Conservation (phyloP, 31 red algal species). For the Asparagopsis taxiformis region DNA sequence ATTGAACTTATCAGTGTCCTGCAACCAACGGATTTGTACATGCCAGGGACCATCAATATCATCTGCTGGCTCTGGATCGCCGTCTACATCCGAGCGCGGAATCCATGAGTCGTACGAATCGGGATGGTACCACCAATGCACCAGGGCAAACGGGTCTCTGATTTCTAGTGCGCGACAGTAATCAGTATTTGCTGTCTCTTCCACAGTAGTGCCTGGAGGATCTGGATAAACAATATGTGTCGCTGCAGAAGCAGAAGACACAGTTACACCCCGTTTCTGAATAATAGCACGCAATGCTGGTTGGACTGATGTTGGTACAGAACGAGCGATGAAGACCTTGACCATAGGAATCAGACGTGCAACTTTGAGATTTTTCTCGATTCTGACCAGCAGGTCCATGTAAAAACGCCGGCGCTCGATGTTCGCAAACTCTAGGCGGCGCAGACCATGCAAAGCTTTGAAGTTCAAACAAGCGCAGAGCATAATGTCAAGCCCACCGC, state of each 20-base stretch:
- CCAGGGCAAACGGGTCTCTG: conserved; percentile 40
- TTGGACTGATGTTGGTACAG: conserved; percentile 1
- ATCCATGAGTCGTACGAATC: conserved; percentile 98
- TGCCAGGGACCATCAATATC: conserved; percentile 57
- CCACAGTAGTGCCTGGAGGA: conserved; percentile 57
- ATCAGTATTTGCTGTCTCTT: conserved; percentile 61
- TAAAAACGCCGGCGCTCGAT: conserved; percentile 7
- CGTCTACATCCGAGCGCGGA: conserved; percentile 77
- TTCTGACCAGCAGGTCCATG: conserved; percentile 37
- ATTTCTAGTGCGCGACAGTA: conserved; percentile 70
- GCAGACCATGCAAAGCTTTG: conserved; percentile 43
- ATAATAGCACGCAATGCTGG: conserved; percentile 24
- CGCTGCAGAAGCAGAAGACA: conserved; percentile 49
- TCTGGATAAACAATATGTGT: conserved; percentile 87
- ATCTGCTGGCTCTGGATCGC: conserved; percentile 47
- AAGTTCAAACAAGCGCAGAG: conserved; percentile 45
- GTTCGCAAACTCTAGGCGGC: conserved; percentile 43
- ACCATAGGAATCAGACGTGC: conserved; percentile 22
- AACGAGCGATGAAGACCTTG: conserved; percentile 32
- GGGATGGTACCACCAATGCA: conserved; percentile 97
- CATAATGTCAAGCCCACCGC: conserved; percentile 25
- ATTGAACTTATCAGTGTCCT: conserved; percentile 80
- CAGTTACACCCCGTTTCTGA: conserved; percentile 46
- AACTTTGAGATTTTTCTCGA: conserved; percentile 32
- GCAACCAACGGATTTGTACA: conserved; percentile 77